Evolutionary conservation across 345 rosid species (phyloP).

Genomic region (Erysimum cheiranthoides): DNA sequence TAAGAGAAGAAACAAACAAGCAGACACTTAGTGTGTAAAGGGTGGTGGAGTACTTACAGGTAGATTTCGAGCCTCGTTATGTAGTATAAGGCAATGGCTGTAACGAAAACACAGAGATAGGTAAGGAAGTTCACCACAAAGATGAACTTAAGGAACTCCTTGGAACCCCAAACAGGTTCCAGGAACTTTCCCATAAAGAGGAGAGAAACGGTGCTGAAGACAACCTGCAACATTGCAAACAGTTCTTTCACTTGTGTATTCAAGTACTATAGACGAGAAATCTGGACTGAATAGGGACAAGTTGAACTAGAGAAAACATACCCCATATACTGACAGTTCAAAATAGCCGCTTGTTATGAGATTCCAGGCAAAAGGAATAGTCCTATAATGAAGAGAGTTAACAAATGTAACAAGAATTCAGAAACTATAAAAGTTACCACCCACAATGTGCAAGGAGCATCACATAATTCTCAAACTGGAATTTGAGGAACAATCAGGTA

Average conservation of each 20-base stretch:
- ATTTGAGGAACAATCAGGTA: background rate
- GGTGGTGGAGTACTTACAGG: constrained; percentile 65
- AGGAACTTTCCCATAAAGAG: constrained; percentile 92
- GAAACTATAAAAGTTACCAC: background rate
- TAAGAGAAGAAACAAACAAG: background rate
- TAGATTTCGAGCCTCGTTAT: constrained; percentile 71
- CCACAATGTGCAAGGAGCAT: constrained; percentile 7
- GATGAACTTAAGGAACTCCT: constrained; percentile 94
- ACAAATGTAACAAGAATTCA: constrained; percentile 3
- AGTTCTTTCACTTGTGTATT: constrained; percentile 27
- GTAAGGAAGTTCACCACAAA: constrained; percentile 81
- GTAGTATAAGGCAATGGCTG: constrained; percentile 92
- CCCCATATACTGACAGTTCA: constrained; percentile 87
- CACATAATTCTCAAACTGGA: background rate
- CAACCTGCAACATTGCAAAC: constrained; percentile 55
- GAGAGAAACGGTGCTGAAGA: constrained; percentile 74
- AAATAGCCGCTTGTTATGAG: constrained; percentile 89
- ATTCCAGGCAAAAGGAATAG: constrained; percentile 98
- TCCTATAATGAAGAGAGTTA: constrained; percentile 57
- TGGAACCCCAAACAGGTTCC: constrained; percentile 97
- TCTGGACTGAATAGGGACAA: background rate
- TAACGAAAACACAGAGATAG: constrained; percentile 78
- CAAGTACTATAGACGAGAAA: constrained; percentile 15
- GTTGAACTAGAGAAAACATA: constrained; percentile 43
- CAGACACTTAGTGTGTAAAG: constrained; percentile 25